Conservation (phyloP, 108 stramenopile species). For the Cyclotella sp. region DNA sequence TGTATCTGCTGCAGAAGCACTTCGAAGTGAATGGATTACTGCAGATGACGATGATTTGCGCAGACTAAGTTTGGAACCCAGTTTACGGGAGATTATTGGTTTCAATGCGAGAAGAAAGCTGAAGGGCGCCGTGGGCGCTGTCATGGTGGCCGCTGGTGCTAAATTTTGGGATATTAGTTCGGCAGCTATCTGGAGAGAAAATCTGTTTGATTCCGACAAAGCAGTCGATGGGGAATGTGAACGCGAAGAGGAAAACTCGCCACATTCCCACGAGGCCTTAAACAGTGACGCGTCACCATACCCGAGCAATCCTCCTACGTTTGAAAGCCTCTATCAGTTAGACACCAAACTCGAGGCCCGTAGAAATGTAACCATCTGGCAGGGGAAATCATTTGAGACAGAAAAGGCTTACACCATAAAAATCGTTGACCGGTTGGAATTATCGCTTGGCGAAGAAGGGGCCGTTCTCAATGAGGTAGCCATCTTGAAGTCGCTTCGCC, state of each 20-base stretch:
- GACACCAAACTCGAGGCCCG: constrained; percentile 62
- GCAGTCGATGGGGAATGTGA: constrained; percentile 13
- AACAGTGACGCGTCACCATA: constrained; percentile 8
- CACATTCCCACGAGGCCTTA: not conserved
- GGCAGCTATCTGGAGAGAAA: constrained; percentile 54
- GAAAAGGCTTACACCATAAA: constrained; percentile 66
- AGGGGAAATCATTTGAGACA: constrained; percentile 43
- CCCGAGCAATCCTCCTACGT: constrained; percentile 22
- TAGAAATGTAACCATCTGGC: constrained; percentile 64
- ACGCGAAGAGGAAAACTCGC: not conserved
- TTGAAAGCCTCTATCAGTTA: constrained; percentile 65
- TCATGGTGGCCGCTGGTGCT: constrained; percentile 36
- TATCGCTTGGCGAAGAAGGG: constrained; percentile 61
- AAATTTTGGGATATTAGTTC: constrained; percentile 59
- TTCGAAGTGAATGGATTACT: constrained; percentile 76
- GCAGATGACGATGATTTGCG: constrained; percentile 50
- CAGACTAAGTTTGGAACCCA: constrained; percentile 55
- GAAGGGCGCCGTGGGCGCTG: constrained; percentile 65
- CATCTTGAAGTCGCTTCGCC: constrained; percentile 66
- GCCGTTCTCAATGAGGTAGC: constrained; percentile 76
- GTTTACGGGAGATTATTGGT: constrained; percentile 68
- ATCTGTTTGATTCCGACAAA: constrained; percentile 29
- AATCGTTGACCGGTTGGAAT: constrained; percentile 57
- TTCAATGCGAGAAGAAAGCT: constrained; percentile 79
- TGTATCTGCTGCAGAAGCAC: constrained; percentile 59